Evolutionary conservation across 768 basidiomycete genomes (phyloP).

Genomic region (Nidularia sp.): DNA sequence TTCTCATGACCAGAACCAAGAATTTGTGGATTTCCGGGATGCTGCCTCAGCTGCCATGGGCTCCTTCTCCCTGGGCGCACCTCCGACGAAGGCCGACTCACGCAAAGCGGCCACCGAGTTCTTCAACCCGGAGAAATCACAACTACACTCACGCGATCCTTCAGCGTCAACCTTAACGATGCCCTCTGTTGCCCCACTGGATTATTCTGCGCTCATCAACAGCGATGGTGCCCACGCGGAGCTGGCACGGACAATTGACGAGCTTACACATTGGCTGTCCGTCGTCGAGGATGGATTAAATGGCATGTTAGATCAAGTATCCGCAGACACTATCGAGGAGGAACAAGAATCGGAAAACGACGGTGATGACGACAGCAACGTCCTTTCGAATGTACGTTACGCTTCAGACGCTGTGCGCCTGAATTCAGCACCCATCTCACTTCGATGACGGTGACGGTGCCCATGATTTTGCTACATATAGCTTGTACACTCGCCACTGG

Average conservation of each 20-base stretch:
- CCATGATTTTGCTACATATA: too few relatives aligned
- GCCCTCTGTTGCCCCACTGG: constrained; percentile 53
- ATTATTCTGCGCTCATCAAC: constrained; percentile 55
- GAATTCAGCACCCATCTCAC: too few relatives aligned
- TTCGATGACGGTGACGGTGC: too few relatives aligned
- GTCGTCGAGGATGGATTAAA: constrained; percentile 70
- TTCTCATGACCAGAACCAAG: not conserved
- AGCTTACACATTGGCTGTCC: constrained; percentile 73
- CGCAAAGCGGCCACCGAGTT: constrained; percentile 12
- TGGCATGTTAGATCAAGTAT: constrained; percentile 53
- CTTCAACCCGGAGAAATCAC: not conserved
- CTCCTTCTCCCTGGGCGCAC: not conserved
- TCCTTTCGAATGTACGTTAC: not conserved
- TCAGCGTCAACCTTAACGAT: constrained; percentile 29
- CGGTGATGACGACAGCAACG: not conserved
- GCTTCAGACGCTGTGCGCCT: too few relatives aligned
- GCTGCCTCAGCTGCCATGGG: not conserved
- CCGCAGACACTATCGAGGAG: constrained; percentile 56
- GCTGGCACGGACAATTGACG: constrained; percentile 69
- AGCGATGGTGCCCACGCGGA: constrained; percentile 61
- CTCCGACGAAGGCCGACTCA: constrained; percentile 8
- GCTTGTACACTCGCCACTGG: too few relatives aligned
- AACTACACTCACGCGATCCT: constrained; percentile 15
- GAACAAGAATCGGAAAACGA: constrained; percentile 41
- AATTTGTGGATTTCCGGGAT: not conserved